Evolutionary conservation across 495 filamentous ascomycete species (phyloP).

Genomic region (Xylaria castorea): DNA sequence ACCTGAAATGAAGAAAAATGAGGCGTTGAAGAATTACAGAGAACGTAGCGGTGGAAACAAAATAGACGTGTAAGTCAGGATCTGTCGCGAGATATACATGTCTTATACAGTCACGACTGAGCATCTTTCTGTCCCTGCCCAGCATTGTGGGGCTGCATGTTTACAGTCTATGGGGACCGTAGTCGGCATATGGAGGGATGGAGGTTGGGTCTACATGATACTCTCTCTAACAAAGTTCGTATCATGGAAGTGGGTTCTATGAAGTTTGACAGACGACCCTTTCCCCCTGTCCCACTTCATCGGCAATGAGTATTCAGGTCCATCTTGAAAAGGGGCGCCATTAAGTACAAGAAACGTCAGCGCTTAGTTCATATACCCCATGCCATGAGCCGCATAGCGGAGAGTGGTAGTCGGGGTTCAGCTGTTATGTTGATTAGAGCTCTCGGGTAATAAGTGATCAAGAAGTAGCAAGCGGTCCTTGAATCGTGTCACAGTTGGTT

Average conservation of each 20-base stretch:
- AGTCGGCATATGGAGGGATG: conserved; percentile 26
- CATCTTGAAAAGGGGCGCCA: neutral
- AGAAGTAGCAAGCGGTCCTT: neutral
- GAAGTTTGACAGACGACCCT: conserved; percentile 9
- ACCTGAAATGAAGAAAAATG: conserved; percentile 40
- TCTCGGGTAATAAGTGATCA: neutral
- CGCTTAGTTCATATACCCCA: neutral
- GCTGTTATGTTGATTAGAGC: neutral
- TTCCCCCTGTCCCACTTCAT: neutral
- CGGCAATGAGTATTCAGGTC: neutral
- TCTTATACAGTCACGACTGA: conserved; percentile 29
- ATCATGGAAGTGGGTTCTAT: conserved; percentile 37
- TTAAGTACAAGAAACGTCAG: neutral
- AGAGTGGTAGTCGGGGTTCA: neutral
- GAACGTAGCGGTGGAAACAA: conserved; percentile 7
- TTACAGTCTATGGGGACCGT: conserved; percentile 26
- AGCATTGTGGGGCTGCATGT: conserved; percentile 16
- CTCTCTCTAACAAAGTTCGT: conserved; percentile 41
- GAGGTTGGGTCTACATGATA: conserved; percentile 29
- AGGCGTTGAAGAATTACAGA: conserved; percentile 31
- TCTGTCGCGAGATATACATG: conserved; percentile 27
- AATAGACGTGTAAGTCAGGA: conserved; percentile 30
- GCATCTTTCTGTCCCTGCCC: neutral
- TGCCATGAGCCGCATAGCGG: neutral
- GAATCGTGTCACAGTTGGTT: neutral